Conservation (phyloP, 306 rosid genomes). For the Rosa lucieae region DNA sequence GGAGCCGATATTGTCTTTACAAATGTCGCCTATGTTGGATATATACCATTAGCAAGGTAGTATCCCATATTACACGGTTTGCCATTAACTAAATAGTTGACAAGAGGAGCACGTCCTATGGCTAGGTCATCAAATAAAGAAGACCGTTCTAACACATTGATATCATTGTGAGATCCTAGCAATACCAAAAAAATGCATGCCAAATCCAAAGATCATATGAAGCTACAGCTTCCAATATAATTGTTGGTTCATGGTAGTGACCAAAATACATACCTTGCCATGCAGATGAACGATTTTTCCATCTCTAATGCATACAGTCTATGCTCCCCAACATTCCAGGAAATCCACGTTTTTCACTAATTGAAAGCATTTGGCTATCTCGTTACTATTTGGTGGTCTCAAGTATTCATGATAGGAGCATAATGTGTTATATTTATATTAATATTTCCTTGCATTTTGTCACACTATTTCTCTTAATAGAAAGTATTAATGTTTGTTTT, state of each 20-base stretch:
- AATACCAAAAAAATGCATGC: neutral
- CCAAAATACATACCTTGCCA: neutral
- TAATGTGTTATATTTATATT: too few species aligned
- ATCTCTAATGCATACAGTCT: conserved; percentile 15
- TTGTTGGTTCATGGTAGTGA: neutral
- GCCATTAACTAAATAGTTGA: neutral
- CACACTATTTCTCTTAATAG: too few species aligned
- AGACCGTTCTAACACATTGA: neutral
- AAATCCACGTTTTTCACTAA: neutral
- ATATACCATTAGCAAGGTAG: too few species aligned
- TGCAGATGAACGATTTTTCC: conserved; percentile 1
- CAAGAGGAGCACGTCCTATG: neutral
- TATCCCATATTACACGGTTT: too few species aligned
- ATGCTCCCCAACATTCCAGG: neutral
- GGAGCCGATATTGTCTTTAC: too few species aligned
- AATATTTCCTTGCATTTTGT: too few species aligned
- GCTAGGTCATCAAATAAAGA: neutral
- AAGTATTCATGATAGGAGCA: neutral
- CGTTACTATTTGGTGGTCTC: neutral
- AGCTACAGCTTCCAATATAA: neutral
- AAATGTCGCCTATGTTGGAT: too few species aligned
- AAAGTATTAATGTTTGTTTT: too few species aligned
- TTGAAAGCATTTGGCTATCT: neutral
- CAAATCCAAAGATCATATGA: conserved; percentile 9
- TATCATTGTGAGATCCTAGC: neutral